These are phyloP conservation scores for Trichoderma guizhouense DNA, from an alignment of 2,329 filamentous ascomycete genomes.

Conservation along the genomic window DNA sequence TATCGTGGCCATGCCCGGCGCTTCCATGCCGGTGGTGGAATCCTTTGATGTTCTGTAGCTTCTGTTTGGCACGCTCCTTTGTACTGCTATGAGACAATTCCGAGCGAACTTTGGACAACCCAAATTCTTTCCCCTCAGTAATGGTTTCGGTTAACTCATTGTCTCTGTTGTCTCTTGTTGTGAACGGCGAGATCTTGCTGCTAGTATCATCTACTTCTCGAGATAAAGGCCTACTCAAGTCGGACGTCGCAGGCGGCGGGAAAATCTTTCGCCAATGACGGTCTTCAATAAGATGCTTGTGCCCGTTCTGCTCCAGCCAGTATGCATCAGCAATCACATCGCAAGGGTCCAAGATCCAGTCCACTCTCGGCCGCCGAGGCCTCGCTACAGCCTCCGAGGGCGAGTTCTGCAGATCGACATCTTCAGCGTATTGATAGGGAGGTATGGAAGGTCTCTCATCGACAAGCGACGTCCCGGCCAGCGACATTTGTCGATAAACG, in stretches of 20 bases:
- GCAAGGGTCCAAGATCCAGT: slow-evolving; percentile 80
- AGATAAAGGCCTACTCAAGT: slow-evolving; percentile 31
- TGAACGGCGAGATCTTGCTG: slow-evolving; percentile 26
- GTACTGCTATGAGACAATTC: slow-evolving; percentile 49
- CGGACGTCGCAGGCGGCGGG: slow-evolving; percentile 40
- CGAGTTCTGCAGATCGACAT: slow-evolving; percentile 40
- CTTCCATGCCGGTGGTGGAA: slow-evolving; percentile 52
- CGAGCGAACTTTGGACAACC: slow-evolving; percentile 34
- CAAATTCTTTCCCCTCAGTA: slow-evolving; percentile 24
- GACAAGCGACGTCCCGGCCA: slow-evolving; percentile 24
- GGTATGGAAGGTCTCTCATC: slow-evolving; percentile 37
- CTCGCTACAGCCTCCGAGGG: slow-evolving; percentile 49
- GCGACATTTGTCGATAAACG: slow-evolving; percentile 43
- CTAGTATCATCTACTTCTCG: slow-evolving; percentile 29
- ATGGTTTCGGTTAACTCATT: slow-evolving; percentile 24
- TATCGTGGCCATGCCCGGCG: slow-evolving; percentile 50
- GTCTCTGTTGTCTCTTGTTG: slow-evolving; percentile 26
- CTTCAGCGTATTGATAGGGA: slow-evolving; percentile 45
- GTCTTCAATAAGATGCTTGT: slow-evolving; percentile 80
- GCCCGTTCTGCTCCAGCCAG: slow-evolving; percentile 80
- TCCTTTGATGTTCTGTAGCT: slow-evolving; percentile 52
- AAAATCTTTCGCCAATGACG: slow-evolving; percentile 73
- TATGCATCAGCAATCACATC: slow-evolving; percentile 87
- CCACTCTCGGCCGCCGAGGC: slow-evolving; percentile 68
- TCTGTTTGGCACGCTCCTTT: slow-evolving; percentile 58